Conservation (phyloP, 2,329 filamentous ascomycete species). For the Whalleya microplaca region DNA sequence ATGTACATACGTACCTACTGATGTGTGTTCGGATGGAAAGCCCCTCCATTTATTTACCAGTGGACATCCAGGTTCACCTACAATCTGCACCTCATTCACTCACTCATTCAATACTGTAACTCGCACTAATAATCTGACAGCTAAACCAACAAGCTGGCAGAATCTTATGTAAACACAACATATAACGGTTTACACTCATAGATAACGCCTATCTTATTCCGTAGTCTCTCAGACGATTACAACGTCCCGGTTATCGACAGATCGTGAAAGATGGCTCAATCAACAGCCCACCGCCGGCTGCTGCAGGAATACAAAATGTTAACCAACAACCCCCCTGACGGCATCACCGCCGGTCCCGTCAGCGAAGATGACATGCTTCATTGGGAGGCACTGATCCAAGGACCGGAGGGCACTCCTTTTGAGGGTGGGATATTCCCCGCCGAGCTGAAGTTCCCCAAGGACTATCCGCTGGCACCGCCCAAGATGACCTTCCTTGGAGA, state of each 20-base stretch:
- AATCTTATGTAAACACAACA: too few species aligned
- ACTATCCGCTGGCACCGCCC: conserved; percentile 95
- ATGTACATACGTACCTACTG: too few species aligned
- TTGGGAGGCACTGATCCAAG: conserved; percentile 96
- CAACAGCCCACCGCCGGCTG: conserved; percentile 75
- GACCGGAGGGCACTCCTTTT: conserved; percentile 93
- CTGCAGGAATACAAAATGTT: conserved; percentile 96
- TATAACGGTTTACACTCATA: too few species aligned
- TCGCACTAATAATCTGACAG: too few species aligned
- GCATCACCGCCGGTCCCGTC: conserved; percentile 92
- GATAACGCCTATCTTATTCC: too few species aligned
- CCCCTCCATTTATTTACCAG: too few species aligned
- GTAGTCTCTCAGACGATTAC: not conserved
- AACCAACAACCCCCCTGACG: conserved; percentile 93
- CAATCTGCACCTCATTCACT: too few species aligned
- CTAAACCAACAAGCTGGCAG: too few species aligned
- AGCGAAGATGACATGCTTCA: conserved; percentile 93
- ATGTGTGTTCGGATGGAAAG: too few species aligned
- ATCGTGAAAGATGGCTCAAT: conserved; percentile 53
- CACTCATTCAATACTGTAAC: too few species aligned
- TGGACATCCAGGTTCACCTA: too few species aligned
- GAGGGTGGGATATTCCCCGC: conserved; percentile 95
- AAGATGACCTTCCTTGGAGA: conserved; percentile 95
- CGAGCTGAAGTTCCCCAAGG: conserved; percentile 90
- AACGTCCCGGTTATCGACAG: not conserved